A percentile compares a stretch with the other conserved stretches of the same genome.
Conservation (phyloP, 1,284 basidiomycete species). For the Austropuccinia psidii region DNA sequence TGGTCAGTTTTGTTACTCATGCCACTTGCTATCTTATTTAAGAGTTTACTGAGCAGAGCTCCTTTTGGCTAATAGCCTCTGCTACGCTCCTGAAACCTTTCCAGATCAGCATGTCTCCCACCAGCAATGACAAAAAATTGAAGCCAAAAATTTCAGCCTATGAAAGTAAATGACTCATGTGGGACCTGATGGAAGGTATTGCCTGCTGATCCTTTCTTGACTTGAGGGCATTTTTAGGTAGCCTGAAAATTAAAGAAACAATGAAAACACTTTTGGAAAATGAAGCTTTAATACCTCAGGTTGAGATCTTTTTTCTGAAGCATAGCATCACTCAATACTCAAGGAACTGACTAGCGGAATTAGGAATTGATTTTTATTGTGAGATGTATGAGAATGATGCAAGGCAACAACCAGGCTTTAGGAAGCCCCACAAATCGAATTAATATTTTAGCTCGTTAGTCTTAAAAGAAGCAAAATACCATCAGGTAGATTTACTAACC, state of each 20-base stretch:
- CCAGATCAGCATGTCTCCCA: not conserved
- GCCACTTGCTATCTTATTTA: not conserved
- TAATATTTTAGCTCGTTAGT: constrained; percentile 69
- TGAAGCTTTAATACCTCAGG: constrained; percentile 50
- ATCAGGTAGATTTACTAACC: not conserved
- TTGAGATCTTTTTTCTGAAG: not conserved
- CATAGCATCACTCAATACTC: not conserved
- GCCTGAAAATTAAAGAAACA: constrained; percentile 51
- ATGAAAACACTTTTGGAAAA: constrained; percentile 52
- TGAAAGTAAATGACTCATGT: constrained; percentile 36
- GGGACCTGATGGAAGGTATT: not conserved
- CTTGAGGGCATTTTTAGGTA: constrained; percentile 40
- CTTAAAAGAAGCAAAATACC: not conserved
- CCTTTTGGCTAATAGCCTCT: not conserved
- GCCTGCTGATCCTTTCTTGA: constrained; percentile 30
- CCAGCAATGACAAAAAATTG: constrained; percentile 39
- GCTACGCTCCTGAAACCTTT: constrained; percentile 21
- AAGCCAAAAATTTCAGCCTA: constrained; percentile 42
- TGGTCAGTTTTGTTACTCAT: not conserved
- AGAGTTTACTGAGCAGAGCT: not conserved
- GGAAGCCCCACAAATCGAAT: constrained; percentile 78
- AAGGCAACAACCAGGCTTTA: constrained; percentile 62
- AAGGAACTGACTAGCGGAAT: no score
- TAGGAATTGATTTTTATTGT: constrained; percentile 72
- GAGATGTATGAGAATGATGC: constrained; percentile 66